Base-by-base conservation (phyloP, 164 flowering plant species). In the Magnolia sinica region DNA sequence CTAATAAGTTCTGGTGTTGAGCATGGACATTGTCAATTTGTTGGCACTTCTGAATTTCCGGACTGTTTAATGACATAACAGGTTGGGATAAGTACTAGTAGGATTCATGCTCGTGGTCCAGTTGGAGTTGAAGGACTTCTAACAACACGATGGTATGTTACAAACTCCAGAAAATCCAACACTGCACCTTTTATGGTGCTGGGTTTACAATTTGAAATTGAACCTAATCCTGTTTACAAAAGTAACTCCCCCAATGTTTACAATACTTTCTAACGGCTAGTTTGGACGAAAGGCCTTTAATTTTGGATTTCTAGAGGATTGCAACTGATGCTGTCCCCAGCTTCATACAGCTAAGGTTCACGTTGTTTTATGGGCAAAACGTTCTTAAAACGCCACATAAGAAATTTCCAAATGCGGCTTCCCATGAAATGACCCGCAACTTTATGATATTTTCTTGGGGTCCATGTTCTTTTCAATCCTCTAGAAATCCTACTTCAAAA, bases 41-140 rank as follows among this genome's bases (percentile, higher is more conserved):
- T 13, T 55, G 18, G 61, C 61, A 16, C 61, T 55, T 11, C 18
- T 55, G 13, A 55, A 29, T 20, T 10, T 75, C 80, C 51, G 2
- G 61, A 55, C 61, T 55, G 4, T 77, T 65, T 67, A 45, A 22
- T 79, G 72, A 22, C 29, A 78, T 50, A 68, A 78, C 81, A 96
- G 99, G 98, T 96, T 77, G 99, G 98, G 16, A 90, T 96, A 78
- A 96, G 99, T 77, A 94, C 99, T 50, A 87, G 98, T 70, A 87
- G 99, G 72, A 91, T 94, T 78, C 99, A 96, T 83, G 98, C 99
- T 69, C 95, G 99, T 73, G 97, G 99, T 50, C 99, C 98, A 29
- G 99, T 94, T 29, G 97, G 99, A 73, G 97, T 96, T 73, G 97
- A 96, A 83, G 98, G 98, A 78, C 78, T 96, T 78, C 79, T 96